Evolutionary conservation across 2,329 filamentous ascomycete genomes (phyloP), one percentile per base, ranked within the genome.

Genomic region (Penicillium sp.): DNA sequence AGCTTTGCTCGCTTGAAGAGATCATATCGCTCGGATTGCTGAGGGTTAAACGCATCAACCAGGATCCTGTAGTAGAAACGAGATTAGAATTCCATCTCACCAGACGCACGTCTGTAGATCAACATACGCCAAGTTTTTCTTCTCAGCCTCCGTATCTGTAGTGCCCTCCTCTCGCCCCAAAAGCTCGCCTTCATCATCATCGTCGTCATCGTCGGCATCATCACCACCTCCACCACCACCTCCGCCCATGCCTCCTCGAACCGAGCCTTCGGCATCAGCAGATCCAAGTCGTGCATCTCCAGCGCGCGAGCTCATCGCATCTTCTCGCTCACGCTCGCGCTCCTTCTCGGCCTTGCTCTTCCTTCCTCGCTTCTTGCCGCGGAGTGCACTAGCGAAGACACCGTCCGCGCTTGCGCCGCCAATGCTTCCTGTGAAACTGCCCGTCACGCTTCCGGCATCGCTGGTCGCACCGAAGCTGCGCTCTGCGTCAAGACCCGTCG

Each of bases 131-230:
- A 82, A 74, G 68, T 82, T 81, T 71, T 84, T 83, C 69, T 82
- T 83, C 70, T 84, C 80, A 15, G 82, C 80, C 63, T 81, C 84
- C 56, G 81, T 81, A 68, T 84, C 82, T 30, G 79, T 78, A 38
- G 73, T 67, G 15, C 76, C 75, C 30, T 76, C 83, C 67, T 82
- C 81, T 35, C 80, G 72, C 26, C 80, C 76, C 51, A 80, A 70
- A 58, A 80, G 72, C 64, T 81, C 79, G 10, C 79, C 81, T 63
- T 80, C 81, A 56, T 81, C 80, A 38, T 79, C 78, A 42, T 81
- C 79, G 30, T 83, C 82, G 12, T 84, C 83, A 12, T 83, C 82
- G 4, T 82, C 82, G 3, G 78, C 81, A 12, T 78, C 81, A 38
- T 78, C 79, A 2, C 77, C 81, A 15, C 78, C 81, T 3, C 78